phyloP scores from a whole-genome alignment of 2,329 filamentous ascomycete genomes.

The Cercospora citrullina region DNA sequence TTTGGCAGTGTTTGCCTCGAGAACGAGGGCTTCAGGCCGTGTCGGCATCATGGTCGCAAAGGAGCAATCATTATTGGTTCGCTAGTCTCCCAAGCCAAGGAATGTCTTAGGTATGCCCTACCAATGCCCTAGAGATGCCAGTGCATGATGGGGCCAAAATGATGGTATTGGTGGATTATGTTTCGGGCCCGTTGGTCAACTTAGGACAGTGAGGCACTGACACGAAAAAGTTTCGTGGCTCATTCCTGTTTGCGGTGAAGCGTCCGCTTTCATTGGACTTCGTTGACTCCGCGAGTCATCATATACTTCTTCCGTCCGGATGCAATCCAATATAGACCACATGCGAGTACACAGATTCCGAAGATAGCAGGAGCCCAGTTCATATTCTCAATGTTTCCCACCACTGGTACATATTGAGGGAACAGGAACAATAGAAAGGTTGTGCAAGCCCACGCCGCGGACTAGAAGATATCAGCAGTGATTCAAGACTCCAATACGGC shows the following conservation, averaged over 20 bases:
- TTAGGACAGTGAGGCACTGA: background rate
- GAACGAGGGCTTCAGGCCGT: background rate
- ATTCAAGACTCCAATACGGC: background rate
- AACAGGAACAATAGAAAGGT: slow-evolving; percentile 10
- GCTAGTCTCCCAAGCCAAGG: background rate
- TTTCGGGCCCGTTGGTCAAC: background rate
- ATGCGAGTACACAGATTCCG: slow-evolving; percentile 5
- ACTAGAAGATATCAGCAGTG: background rate
- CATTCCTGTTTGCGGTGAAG: background rate
- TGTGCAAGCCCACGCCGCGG: background rate
- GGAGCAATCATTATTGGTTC: background rate
- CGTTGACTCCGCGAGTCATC: background rate
- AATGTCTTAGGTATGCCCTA: background rate
- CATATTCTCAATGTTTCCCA: slow-evolving; percentile 12
- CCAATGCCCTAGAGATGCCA: background rate
- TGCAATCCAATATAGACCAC: background rate
- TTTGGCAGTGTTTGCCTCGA: background rate
- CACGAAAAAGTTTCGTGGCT: background rate
- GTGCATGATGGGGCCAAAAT: background rate
- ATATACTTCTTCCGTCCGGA: background rate
- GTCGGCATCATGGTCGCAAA: background rate
- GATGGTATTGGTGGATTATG: background rate
- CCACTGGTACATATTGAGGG: slow-evolving; percentile 13
- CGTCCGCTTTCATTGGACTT: background rate
- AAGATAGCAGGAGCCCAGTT: slow-evolving; percentile 14